Conservation (phyloP, 768 basidiomycete species). For the Lentinula sp. region DNA sequence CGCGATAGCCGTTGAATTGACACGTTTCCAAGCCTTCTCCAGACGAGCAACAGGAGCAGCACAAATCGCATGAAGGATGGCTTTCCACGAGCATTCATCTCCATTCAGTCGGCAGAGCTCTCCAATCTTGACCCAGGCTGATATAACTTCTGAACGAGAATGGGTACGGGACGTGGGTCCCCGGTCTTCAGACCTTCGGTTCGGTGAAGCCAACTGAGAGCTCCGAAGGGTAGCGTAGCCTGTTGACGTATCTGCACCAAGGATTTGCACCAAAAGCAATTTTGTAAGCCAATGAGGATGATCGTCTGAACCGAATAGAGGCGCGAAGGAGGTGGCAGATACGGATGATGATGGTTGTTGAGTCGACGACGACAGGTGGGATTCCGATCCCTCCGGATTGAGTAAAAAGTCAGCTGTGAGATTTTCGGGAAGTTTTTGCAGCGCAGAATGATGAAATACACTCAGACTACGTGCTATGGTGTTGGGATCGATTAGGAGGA, state of each 20-base stretch:
- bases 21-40: conserved; percentile 76
- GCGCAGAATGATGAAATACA: conserved; percentile 49
- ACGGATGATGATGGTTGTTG: neutral
- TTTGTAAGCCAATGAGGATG: conserved; percentile 80
- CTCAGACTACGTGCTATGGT: conserved; percentile 59
- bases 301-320: conserved; percentile 63
- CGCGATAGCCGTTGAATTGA: conserved; percentile 50
- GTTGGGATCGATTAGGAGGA: conserved; percentile 57
- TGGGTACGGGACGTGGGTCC: conserved; percentile 46
- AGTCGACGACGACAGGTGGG: neutral
- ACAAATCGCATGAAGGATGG: conserved; percentile 65
- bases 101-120: conserved; percentile 68
- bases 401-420: conserved; percentile 42
- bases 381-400: conserved; percentile 19
- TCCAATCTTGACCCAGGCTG: conserved; percentile 66
- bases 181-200: conserved; percentile 27
- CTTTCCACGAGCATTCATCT: conserved; percentile 77
- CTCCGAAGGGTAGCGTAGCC: conserved; percentile 13
- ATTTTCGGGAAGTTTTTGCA: conserved; percentile 48
- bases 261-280: conserved; percentile 62
- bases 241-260: conserved; percentile 50
- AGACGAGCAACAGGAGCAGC: conserved; percentile 70
- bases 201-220: conserved; percentile 18
- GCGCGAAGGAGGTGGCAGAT: conserved; percentile 14
- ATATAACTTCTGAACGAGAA: conserved; percentile 66